These are phyloP conservation scores for Aspergillus japonicus DNA, from an alignment of 2,329 filamentous ascomycete genomes.

Conservation along the genomic window DNA sequence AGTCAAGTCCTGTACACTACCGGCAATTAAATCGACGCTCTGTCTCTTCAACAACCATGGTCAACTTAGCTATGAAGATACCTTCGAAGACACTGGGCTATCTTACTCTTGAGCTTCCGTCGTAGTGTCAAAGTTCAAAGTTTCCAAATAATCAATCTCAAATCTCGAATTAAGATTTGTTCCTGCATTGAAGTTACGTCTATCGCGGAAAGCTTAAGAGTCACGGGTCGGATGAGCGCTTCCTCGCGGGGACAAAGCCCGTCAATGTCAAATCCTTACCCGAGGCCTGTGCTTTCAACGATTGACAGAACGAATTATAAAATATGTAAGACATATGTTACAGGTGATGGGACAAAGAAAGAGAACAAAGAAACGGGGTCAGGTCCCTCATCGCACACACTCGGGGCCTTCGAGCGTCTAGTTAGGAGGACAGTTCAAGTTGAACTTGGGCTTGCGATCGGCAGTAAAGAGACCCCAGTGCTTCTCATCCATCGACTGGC, in stretches of 20 bases:
- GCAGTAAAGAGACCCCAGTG: conserved; percentile 68
- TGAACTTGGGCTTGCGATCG: conserved; percentile 59
- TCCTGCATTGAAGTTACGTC: not conserved
- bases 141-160: not conserved
- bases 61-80: too few species aligned
- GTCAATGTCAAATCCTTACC: not conserved
- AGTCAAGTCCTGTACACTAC: too few species aligned
- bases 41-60: too few species aligned
- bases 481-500: conserved; percentile 61
- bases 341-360: not conserved
- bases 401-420: not conserved
- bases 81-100: too few species aligned
- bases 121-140: not conserved
- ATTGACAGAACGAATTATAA: not conserved
- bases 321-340: conserved; percentile 16
- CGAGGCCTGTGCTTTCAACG: not conserved
- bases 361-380: not conserved
- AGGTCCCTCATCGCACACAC: not conserved
- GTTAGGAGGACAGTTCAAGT: conserved; percentile 48
- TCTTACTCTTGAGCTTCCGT: too few species aligned
- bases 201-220: not conserved
- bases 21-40: too few species aligned
- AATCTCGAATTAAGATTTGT: not conserved
- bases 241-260: not conserved
- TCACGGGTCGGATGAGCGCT: not conserved